These are phyloP conservation scores for Eremomyces bilateralis DNA, from an alignment of 495 filamentous ascomycete genomes.

Conservation along the genomic window DNA sequence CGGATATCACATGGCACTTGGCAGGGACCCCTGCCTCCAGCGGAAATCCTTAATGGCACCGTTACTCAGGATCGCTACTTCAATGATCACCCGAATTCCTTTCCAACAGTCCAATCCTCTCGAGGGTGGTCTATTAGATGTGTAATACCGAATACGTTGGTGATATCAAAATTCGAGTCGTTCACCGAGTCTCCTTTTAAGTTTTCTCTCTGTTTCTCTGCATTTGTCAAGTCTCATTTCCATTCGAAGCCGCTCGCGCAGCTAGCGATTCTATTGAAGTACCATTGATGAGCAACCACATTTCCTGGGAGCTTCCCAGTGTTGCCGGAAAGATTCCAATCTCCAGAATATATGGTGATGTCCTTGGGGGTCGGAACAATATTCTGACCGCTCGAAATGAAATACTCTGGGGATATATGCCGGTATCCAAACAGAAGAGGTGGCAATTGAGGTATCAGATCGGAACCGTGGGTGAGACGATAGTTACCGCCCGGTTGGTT, in stretches of 20 bases:
- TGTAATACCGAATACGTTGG: no score
- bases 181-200: no score
- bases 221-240: no score
- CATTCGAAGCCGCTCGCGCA: constrained; percentile 1
- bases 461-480: constrained; percentile 45
- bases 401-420: constrained; percentile 51
- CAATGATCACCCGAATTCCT: no score
- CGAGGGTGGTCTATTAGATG: no score
- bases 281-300: constrained; percentile 23
- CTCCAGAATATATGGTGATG: constrained; percentile 21
- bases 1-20: no score
- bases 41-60: no score
- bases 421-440: constrained; percentile 30
- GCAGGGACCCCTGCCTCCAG: no score
- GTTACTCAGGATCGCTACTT: no score
- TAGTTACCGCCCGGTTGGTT: constrained; percentile 28
- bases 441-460: constrained; percentile 44
- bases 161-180: no score
- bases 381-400: constrained; percentile 25
- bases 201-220: no score
- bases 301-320: constrained; percentile 18
- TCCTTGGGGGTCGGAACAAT: constrained; percentile 20
- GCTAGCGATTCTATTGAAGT: constrained; percentile 18
- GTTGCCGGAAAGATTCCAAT: constrained; percentile 20
- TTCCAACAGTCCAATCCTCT: no score